phyloP scores from a whole-genome alignment of 257 asterid genomes.

The Nyctanthes arbortristis region DNA sequence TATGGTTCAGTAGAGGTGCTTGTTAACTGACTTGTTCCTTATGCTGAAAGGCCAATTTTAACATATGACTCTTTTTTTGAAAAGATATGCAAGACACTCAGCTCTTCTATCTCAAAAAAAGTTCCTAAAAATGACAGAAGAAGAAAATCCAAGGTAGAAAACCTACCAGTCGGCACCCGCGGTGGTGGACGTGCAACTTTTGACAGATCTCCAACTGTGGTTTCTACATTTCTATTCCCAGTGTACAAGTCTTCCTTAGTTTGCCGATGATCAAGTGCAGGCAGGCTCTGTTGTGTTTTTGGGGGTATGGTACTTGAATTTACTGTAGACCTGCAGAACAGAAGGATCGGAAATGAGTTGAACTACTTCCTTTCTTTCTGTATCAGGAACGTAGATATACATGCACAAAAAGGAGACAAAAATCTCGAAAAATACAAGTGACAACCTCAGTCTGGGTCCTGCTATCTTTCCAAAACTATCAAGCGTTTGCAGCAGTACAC shows the following conservation, averaged over 20 bases:
- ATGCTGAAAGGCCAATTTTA: not conserved
- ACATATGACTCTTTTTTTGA: not conserved
- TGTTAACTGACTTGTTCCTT: not conserved
- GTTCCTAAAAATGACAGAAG: not conserved
- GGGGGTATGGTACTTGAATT: slow-evolving; percentile 58
- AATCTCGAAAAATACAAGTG: not conserved
- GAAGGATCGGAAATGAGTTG: not conserved
- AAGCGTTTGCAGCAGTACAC: not conserved
- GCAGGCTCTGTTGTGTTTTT: slow-evolving; percentile 34
- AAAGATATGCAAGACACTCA: not conserved
- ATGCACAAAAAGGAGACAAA: not conserved
- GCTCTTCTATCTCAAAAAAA: slow-evolving; percentile 7
- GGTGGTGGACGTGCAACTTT: slow-evolving; percentile 63
- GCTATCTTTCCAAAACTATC: not conserved
- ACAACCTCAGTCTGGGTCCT: not conserved
- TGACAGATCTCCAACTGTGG: slow-evolving; percentile 34
- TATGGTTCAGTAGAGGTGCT: not conserved
- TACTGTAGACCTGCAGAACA: slow-evolving; percentile 62
- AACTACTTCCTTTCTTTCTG: not conserved
- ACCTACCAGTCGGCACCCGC: slow-evolving; percentile 62
- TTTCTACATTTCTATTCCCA: slow-evolving; percentile 44
- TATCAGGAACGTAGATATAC: not conserved
- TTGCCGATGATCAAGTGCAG: slow-evolving; percentile 50
- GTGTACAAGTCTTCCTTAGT: slow-evolving; percentile 38
- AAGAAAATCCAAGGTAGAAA: slow-evolving; percentile 10